Evolutionary conservation across 2,329 filamentous ascomycete genomes (phyloP).

Genomic region (Apiospora arundinis): DNA sequence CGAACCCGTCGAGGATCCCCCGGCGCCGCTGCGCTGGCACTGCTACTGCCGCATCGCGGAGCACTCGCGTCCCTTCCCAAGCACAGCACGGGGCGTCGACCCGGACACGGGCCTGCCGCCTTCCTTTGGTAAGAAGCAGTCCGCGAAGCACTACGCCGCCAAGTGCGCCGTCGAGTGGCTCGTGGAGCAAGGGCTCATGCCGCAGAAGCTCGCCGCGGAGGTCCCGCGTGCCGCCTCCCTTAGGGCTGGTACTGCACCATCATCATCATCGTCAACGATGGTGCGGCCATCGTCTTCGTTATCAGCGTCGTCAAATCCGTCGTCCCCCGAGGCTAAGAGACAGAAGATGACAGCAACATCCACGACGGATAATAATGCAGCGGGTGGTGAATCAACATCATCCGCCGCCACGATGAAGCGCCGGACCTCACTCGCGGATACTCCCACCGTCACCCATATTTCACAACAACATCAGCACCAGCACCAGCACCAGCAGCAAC

Average conservation of each 20-base stretch:
- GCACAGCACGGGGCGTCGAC: conserved; percentile 39
- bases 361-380: neutral
- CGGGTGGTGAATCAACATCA: neutral
- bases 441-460: neutral
- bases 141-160: conserved; percentile 61
- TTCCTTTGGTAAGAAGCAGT: conserved; percentile 55
- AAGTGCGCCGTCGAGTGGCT: conserved; percentile 54
- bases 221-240: neutral
- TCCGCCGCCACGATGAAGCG: neutral
- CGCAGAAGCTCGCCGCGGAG: neutral
- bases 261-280: neutral
- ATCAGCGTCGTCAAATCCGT: neutral
- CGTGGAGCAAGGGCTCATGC: conserved; percentile 37
- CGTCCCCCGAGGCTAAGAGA: neutral
- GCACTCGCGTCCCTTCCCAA: conserved; percentile 30
- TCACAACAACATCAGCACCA: neutral
- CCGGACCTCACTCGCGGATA: neutral
- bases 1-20: conserved; percentile 25
- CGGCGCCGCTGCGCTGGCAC: conserved; percentile 32
- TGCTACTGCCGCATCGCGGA: conserved; percentile 37
- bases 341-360: neutral
- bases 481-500: too few relatives aligned
- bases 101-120: conserved; percentile 37
- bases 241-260: neutral
- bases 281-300: neutral